Percentiles rank a stretch among this genome's conserved stretches.
Evolutionary conservation across 495 filamentous ascomycete species (phyloP).

Genomic region (Glarea lozoyensis): DNA sequence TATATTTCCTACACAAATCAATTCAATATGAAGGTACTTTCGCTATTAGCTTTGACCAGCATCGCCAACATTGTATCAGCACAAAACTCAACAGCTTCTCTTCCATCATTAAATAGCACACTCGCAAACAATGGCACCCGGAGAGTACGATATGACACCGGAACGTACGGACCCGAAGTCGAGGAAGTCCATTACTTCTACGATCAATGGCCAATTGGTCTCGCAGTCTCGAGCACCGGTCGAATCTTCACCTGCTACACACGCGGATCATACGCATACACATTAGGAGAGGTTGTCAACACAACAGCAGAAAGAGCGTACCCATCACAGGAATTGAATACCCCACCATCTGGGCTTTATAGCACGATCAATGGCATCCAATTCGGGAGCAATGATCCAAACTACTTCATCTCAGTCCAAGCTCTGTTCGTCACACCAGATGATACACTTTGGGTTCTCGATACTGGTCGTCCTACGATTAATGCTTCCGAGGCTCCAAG

Average conservation of each 20-base stretch:
- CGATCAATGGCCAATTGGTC: slow-evolving; percentile 34
- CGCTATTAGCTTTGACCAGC: background rate
- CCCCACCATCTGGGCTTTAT: slow-evolving; percentile 23
- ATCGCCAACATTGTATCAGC: background rate
- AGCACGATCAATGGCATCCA: slow-evolving; percentile 23
- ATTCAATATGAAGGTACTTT: background rate
- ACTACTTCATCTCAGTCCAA: slow-evolving; percentile 30
- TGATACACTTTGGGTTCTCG: slow-evolving; percentile 33
- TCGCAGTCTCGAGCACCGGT: slow-evolving; percentile 27
- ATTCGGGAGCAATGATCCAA: slow-evolving; percentile 26
- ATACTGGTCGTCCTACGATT: slow-evolving; percentile 32
- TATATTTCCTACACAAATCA: too few relatives aligned
- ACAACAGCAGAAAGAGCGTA: slow-evolving; percentile 28
- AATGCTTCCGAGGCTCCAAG: slow-evolving; percentile 25
- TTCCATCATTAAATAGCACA: slow-evolving; percentile 2
- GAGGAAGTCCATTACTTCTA: slow-evolving; percentile 34
- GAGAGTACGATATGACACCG: slow-evolving; percentile 27
- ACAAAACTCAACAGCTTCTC: slow-evolving; percentile 4
- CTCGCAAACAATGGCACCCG: background rate
- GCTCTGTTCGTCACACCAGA: slow-evolving; percentile 29
- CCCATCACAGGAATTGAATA: slow-evolving; percentile 25
- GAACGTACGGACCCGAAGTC: slow-evolving; percentile 27
- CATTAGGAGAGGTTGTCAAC: slow-evolving; percentile 27
- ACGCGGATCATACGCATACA: slow-evolving; percentile 26
- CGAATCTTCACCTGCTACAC: slow-evolving; percentile 32